These are phyloP conservation scores for Diaporthe citri DNA, from an alignment of 2,329 filamentous ascomycete species.

Conservation along the genomic window DNA sequence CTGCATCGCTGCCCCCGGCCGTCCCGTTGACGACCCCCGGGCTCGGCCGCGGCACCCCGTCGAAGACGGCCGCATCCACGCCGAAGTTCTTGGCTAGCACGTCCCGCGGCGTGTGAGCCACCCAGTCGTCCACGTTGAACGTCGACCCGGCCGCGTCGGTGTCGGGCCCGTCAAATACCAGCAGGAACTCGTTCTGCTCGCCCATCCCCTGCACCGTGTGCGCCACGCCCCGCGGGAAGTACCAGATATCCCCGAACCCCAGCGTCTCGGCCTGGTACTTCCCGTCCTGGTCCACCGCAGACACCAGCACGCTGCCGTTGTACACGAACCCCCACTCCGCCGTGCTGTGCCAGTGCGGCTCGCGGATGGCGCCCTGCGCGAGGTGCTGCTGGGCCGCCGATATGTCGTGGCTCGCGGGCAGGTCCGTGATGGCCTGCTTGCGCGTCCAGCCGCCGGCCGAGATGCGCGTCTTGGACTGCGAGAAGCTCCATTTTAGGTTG, in stretches of 20 bases:
- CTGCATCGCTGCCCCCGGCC: constrained; percentile 59
- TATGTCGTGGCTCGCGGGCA: constrained; percentile 75
- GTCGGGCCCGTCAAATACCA: constrained; percentile 53
- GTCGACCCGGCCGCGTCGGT: constrained; percentile 64
- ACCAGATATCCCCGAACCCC: constrained; percentile 75
- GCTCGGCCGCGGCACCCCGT: constrained; percentile 66
- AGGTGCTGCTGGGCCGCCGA: constrained; percentile 77
- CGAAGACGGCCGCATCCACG: constrained; percentile 70
- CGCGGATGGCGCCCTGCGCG: constrained; percentile 73
- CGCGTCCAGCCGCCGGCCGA: constrained; percentile 75
- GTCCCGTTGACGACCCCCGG: constrained; percentile 74
- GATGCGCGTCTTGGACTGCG: constrained; percentile 73
- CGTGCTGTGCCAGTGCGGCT: constrained; percentile 77
- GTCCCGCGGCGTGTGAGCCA: constrained; percentile 72
- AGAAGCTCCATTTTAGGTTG: constrained; percentile 79
- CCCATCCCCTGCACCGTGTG: constrained; percentile 75
- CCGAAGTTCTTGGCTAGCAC: constrained; percentile 79
- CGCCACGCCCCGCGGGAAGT: constrained; percentile 75
- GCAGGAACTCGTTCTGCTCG: constrained; percentile 76
- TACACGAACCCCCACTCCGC: constrained; percentile 77
- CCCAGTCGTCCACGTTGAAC: constrained; percentile 79
- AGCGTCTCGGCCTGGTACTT: constrained; percentile 67
- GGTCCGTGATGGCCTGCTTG: constrained; percentile 75
- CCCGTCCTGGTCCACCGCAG: constrained; percentile 73
- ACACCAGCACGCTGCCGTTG: constrained; percentile 67